A percentile compares a stretch with the other conserved stretches of the same genome.
Evolutionary conservation across 768 basidiomycete genomes (phyloP).

Genomic region (Tubosaeta brunneosetosa): DNA sequence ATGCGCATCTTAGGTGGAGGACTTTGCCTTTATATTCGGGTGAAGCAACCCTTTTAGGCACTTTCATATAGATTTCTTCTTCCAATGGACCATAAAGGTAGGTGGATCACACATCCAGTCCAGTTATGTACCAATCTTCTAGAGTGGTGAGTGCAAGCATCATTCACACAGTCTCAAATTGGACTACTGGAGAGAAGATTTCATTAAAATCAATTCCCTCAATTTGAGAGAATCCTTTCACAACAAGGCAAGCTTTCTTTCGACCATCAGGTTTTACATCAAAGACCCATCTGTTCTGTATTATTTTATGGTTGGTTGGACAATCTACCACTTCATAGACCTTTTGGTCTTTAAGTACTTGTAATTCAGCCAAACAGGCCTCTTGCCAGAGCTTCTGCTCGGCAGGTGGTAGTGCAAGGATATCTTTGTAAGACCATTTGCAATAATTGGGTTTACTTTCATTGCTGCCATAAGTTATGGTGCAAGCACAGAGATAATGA

Average conservation of each 20-base stretch:
- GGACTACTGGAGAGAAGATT: neutral
- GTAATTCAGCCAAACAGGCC: neutral
- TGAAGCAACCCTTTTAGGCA: neutral
- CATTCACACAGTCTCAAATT: neutral
- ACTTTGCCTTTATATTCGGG: neutral
- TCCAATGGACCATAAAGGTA: neutral
- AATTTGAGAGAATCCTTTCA: neutral
- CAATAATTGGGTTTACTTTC: no score
- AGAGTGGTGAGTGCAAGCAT: neutral
- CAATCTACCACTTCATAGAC: neutral
- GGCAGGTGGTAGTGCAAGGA: neutral
- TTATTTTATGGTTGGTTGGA: neutral
- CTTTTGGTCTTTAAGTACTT: neutral
- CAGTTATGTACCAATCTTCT: neutral
- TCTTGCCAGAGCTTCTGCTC: neutral
- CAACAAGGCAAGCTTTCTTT: neutral
- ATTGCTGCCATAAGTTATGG: no score
- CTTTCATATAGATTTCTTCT: neutral
- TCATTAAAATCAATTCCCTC: neutral
- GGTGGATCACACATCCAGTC: neutral
- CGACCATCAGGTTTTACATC: neutral
- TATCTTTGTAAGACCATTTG: neutral
- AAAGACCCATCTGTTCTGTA: neutral
- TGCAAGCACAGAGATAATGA: no score
- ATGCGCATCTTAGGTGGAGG: neutral